phyloP scores from a whole-genome alignment of 2,329 filamentous ascomycete genomes.

The Botrytis paeoniae region DNA sequence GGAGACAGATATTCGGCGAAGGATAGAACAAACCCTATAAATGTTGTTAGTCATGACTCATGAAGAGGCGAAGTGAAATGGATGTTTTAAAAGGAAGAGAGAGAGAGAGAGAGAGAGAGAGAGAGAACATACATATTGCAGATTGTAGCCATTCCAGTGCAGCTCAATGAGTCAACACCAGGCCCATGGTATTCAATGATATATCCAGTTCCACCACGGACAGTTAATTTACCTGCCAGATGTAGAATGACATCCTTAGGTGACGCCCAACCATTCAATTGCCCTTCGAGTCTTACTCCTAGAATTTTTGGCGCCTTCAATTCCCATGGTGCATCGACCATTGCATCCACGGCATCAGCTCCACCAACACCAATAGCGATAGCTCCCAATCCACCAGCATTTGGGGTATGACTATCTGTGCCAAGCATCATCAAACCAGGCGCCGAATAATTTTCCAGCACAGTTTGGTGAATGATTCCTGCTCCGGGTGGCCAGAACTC shows the following conservation, averaged over 20 bases:
- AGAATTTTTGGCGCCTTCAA: conserved; percentile 90
- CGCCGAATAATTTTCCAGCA: conserved; percentile 96
- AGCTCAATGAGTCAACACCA: conserved; percentile 83
- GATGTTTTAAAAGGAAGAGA: neutral
- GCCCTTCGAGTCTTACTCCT: conserved; percentile 78
- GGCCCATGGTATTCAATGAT: conserved; percentile 93
- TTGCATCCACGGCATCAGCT: conserved; percentile 92
- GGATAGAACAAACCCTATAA: neutral
- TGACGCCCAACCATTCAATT: conserved; percentile 84
- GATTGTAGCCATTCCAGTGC: conserved; percentile 89
- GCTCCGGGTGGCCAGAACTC: conserved; percentile 95
- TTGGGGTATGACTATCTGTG: conserved; percentile 95
- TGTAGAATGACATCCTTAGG: conserved; percentile 95
- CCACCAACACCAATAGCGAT: conserved; percentile 97
- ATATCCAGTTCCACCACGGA: conserved; percentile 88
- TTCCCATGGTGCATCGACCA: conserved; percentile 97
- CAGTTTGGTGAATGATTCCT: conserved; percentile 95
- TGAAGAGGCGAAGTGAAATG: neutral
- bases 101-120: neutral
- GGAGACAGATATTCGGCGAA: neutral
- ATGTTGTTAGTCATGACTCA: neutral
- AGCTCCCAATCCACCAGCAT: conserved; percentile 89
- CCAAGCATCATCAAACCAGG: conserved; percentile 98
- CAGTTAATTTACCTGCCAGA: conserved; percentile 84
- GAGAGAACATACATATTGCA: conserved; percentile 63